Conservation (phyloP, 1,139 yeast genomes). For the Yamadazyma atlantica region DNA sequence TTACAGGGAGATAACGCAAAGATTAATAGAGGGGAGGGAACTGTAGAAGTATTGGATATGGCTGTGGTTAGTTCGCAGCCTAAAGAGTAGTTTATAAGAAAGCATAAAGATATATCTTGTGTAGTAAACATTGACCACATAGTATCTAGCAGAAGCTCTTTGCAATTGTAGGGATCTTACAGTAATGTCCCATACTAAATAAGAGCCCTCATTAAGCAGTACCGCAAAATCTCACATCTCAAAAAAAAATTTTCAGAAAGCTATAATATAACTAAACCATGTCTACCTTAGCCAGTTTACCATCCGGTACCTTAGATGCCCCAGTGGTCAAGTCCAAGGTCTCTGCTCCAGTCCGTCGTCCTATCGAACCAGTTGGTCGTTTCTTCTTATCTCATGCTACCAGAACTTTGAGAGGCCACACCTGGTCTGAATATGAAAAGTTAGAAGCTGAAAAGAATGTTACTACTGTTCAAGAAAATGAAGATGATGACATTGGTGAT, state of each 20-base stretch:
- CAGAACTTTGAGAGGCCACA: conserved; percentile 93
- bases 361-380: conserved; percentile 96
- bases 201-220: no score
- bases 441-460: conserved; percentile 92
- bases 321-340: conserved; percentile 54
- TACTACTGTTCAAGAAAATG: conserved; percentile 63
- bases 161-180: no score
- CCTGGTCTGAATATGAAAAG: conserved; percentile 97
- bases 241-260: conserved; percentile 2
- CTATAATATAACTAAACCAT: conserved; percentile 13
- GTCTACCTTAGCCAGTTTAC: conserved; percentile 42
- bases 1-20: conserved; percentile 53
- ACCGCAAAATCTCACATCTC: conserved; percentile 4
- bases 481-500: conserved; percentile 71
- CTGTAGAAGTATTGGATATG: conserved; percentile 84
- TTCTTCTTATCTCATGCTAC: conserved; percentile 95
- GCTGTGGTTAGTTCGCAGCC: conserved; percentile 33
- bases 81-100: neutral
- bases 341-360: conserved; percentile 75
- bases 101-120: no score
- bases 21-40: conserved; percentile 56
- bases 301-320: conserved; percentile 47
- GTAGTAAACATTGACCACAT: no score
- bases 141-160: no score
- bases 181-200: no score